These are phyloP conservation scores for Stephania japonica DNA, from an alignment of 164 flowering plant species.

Conservation along the genomic window DNA sequence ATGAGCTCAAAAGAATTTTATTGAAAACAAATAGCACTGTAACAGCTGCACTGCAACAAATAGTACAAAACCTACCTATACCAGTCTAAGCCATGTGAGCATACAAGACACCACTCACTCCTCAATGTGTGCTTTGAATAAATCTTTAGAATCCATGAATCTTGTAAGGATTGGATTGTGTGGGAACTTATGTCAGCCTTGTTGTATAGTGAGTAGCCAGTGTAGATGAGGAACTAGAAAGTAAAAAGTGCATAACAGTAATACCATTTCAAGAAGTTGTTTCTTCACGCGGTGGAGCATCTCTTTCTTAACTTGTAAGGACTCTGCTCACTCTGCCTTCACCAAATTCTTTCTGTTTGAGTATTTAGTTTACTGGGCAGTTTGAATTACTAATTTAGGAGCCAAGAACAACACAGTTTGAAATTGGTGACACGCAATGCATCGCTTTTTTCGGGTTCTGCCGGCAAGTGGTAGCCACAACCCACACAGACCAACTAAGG, in stretches of 20 bases:
- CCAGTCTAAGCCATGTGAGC: slow-evolving; percentile 4
- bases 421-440: neutral
- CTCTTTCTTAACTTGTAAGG: neutral
- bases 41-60: slow-evolving; percentile 1
- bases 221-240: neutral
- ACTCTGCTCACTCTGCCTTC: neutral
- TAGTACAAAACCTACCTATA: slow-evolving; percentile 4
- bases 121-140: neutral
- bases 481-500: neutral
- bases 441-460: neutral
- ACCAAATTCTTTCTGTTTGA: neutral
- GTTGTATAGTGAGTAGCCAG: neutral
- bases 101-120: neutral
- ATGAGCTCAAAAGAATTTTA: neutral
- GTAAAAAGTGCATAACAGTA: neutral
- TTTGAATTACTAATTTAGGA: neutral
- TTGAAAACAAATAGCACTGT: neutral
- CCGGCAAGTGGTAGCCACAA: neutral
- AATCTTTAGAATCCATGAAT: neutral
- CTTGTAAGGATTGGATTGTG: neutral
- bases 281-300: neutral
- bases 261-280: neutral
- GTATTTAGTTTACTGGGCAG: neutral
- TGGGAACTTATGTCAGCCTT: neutral
- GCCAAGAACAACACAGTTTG: neutral